phyloP scores from a whole-genome alignment of 495 filamentous ascomycete species.

The Penicillium cosmopolitanum region DNA sequence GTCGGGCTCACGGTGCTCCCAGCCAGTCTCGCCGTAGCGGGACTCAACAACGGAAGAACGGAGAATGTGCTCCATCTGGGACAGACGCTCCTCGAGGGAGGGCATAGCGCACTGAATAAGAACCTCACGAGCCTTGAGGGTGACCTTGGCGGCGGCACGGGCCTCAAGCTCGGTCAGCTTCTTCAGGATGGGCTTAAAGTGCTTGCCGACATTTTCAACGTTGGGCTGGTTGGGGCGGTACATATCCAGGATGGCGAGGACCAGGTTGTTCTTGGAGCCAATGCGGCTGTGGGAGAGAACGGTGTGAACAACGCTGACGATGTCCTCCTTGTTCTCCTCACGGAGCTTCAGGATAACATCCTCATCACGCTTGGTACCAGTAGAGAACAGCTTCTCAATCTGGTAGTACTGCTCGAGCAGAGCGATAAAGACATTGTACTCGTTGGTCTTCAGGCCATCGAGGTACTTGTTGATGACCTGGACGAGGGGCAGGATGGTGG shows the following conservation, averaged over 20 bases:
- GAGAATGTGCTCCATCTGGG: slow-evolving; percentile 98
- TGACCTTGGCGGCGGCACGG: slow-evolving; percentile 89
- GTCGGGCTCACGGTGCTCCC: slow-evolving; percentile 92
- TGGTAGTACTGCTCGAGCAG: slow-evolving; percentile 79
- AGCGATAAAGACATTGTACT: slow-evolving; percentile 78
- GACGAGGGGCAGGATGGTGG: slow-evolving; percentile 74
- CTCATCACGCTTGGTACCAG: slow-evolving; percentile 83
- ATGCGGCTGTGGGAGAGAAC: slow-evolving; percentile 94
- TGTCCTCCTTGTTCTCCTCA: slow-evolving; percentile 94
- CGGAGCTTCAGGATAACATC: slow-evolving; percentile 92
- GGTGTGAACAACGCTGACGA: slow-evolving; percentile 76
- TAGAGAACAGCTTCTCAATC: slow-evolving; percentile 85
- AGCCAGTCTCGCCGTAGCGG: slow-evolving; percentile 94
- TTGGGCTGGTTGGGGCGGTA: slow-evolving; percentile 94
- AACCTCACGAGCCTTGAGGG: slow-evolving; percentile 93
- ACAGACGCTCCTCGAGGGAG: slow-evolving; percentile 89
- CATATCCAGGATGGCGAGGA: slow-evolving; percentile 89
- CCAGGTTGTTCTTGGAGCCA: slow-evolving; percentile 90
- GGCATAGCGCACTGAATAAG: slow-evolving; percentile 96
- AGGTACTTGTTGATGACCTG: slow-evolving; percentile 81
- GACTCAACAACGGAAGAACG: slow-evolving; percentile 97
- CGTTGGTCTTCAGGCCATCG: slow-evolving; percentile 89
- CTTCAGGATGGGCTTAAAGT: slow-evolving; percentile 81
- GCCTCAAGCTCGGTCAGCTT: slow-evolving; percentile 92
- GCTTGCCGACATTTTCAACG: slow-evolving; percentile 82